Conservation (phyloP, 2,329 filamentous ascomycete species). For the Arthrobotrys iridis region DNA sequence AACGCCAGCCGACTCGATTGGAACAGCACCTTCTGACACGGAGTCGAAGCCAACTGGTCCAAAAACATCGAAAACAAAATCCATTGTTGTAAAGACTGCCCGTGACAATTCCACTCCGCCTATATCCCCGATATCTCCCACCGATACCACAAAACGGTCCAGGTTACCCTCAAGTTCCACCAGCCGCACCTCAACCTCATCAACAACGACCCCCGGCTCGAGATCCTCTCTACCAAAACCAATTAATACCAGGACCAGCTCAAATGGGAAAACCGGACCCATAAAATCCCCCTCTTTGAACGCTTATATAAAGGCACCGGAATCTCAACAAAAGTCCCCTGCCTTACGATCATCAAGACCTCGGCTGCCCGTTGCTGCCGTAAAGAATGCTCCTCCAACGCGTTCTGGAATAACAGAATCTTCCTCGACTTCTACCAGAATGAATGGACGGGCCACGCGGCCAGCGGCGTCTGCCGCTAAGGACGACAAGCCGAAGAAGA, state of each 20-base stretch:
- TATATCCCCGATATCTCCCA: constrained; percentile 46
- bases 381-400: constrained; percentile 58
- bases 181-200: constrained; percentile 18
- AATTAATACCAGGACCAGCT: constrained; percentile 43
- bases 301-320: constrained; percentile 51
- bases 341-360: constrained; percentile 45
- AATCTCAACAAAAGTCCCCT: constrained; percentile 38
- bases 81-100: constrained; percentile 3
- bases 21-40: constrained; percentile 43
- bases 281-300: constrained; percentile 43
- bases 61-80: constrained; percentile 45
- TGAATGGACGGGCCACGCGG: constrained; percentile 32
- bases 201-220: constrained; percentile 38
- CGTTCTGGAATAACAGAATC: constrained; percentile 49
- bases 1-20: constrained; percentile 42
- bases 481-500: constrained; percentile 61
- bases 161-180: constrained; percentile 9
- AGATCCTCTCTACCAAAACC: constrained; percentile 44
- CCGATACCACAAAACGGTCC: constrained; percentile 28
- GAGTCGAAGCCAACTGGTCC: constrained; percentile 28
- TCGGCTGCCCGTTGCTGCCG: constrained; percentile 44
- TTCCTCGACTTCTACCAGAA: constrained; percentile 35
- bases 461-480: constrained; percentile 57
- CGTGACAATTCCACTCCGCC: constrained; percentile 39
- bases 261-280: constrained; percentile 36